Conservation (phyloP, 1,284 basidiomycete genomes). For the Apiotrichum mycotoxinovorans region DNA sequence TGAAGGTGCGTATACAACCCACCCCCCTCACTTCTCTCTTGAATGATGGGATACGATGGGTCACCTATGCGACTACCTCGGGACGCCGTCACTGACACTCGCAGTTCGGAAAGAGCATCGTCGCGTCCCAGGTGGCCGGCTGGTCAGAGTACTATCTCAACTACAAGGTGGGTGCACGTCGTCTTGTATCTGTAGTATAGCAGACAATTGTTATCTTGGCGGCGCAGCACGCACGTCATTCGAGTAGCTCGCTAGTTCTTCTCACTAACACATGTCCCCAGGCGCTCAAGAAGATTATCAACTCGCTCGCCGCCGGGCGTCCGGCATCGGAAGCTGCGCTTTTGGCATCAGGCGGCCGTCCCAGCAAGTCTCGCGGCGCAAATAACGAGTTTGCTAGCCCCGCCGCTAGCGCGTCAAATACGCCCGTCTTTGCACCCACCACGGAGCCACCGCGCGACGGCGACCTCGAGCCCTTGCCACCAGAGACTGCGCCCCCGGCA, state of each 20-base stretch:
- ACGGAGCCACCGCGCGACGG: conserved; percentile 2
- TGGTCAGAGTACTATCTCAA: conserved; percentile 97
- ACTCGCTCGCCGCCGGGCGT: conserved; percentile 85
- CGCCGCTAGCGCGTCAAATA: conserved; percentile 4
- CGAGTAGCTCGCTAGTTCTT: background rate
- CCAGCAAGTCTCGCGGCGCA: conserved; percentile 56
- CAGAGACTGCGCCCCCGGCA: conserved; percentile 43
- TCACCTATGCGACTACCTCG: background rate
- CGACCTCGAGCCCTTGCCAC: conserved; percentile 47
- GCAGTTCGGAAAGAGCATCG: conserved; percentile 98
- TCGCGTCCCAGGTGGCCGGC: conserved; percentile 92
- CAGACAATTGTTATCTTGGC: too few relatives aligned
- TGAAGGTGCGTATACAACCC: background rate
- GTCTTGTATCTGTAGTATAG: too few relatives aligned
- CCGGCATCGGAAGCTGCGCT: conserved; percentile 84
- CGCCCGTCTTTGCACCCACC: conserved; percentile 10
- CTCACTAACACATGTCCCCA: conserved; percentile 8
- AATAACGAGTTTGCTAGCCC: conserved; percentile 2
- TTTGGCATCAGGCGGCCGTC: conserved; percentile 76
- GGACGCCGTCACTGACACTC: background rate
- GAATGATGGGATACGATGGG: too few relatives aligned
- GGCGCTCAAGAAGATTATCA: conserved; percentile 70
- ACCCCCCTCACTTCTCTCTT: too few relatives aligned
- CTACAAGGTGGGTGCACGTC: conserved; percentile 76
- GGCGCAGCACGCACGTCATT: too few relatives aligned